Conservation (phyloP, 805 yeast genomes). For the Kodamaea hsintzibuensis region DNA sequence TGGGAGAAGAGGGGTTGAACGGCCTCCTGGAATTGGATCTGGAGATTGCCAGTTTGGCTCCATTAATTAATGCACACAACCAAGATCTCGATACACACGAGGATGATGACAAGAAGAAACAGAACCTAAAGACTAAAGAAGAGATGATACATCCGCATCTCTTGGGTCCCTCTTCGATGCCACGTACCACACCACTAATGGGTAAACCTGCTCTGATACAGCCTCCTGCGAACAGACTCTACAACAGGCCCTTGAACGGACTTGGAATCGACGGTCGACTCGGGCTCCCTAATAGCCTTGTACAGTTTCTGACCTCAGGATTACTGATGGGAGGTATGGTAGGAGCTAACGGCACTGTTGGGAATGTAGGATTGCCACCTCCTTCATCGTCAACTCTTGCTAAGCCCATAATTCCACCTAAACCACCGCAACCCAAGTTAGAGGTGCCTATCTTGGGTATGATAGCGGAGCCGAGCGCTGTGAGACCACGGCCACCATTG, state of each 20-base stretch:
- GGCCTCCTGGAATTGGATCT: constrained; percentile 28
- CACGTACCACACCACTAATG: constrained; percentile 33
- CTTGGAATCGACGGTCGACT: constrained; percentile 23
- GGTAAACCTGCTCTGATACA: constrained; percentile 48
- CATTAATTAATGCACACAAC: constrained; percentile 39
- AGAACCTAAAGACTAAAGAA: neutral
- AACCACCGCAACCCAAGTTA: constrained; percentile 40
- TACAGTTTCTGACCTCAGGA: neutral
- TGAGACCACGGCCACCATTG: constrained; percentile 19
- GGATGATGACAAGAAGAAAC: neutral
- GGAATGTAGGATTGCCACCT: neutral
- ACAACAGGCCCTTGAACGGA: constrained; percentile 23
- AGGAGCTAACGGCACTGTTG: neutral
- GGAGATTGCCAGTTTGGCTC: constrained; percentile 42
- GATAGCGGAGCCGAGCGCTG: constrained; percentile 23
- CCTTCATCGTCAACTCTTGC: constrained; percentile 6
- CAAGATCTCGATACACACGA: constrained; percentile 27
- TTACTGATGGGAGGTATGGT: constrained; percentile 1
- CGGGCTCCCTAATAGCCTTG: neutral
- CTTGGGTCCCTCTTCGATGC: neutral
- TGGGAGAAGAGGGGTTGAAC: constrained; percentile 15
- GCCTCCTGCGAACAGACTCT: constrained; percentile 42
- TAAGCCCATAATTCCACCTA: constrained; percentile 21
- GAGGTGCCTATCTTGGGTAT: constrained; percentile 32
- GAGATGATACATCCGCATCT: neutral